phyloP scores from a whole-genome alignment of 805 yeast species.

The Metschnikowia colocasiae region DNA sequence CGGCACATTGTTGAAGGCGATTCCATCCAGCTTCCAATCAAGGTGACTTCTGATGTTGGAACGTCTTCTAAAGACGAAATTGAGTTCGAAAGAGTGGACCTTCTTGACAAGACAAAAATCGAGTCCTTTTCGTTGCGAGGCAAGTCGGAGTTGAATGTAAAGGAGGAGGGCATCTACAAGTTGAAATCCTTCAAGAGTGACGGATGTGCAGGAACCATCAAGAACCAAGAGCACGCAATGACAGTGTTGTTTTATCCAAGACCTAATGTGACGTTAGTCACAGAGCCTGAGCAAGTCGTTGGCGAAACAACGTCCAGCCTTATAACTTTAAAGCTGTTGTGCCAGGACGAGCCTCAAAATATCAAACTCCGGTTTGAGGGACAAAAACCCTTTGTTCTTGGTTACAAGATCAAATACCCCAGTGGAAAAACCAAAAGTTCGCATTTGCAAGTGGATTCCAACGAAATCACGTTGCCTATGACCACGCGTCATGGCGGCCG shows the following conservation, averaged over 20 bases:
- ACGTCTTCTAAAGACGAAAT: conserved; percentile 27
- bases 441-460: conserved; percentile 29
- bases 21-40: conserved; percentile 51
- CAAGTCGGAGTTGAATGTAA: conserved; percentile 23
- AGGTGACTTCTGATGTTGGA: conserved; percentile 33
- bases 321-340: conserved; percentile 26
- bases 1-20: conserved; percentile 60
- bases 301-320: conserved; percentile 3
- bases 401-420: conserved; percentile 61
- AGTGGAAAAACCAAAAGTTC: conserved; percentile 43
- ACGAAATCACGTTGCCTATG: conserved; percentile 32
- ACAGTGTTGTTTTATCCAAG: conserved; percentile 25
- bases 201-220: conserved; percentile 44
- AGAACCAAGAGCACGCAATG: conserved; percentile 11
- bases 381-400: conserved; percentile 63
- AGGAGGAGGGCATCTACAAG: conserved; percentile 41
- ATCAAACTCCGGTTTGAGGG: conserved; percentile 48
- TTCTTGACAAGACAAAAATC: conserved; percentile 16
- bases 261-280: conserved; percentile 14
- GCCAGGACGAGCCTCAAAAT: conserved; percentile 28
- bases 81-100: conserved; percentile 26
- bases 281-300: conserved; percentile 18
- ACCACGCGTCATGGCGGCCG: conserved; percentile 50
- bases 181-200: conserved; percentile 38
- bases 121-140: conserved; percentile 12